Evolutionary conservation across 2,329 filamentous ascomycete species (phyloP).

Genomic region (Lecanosticta acicola): DNA sequence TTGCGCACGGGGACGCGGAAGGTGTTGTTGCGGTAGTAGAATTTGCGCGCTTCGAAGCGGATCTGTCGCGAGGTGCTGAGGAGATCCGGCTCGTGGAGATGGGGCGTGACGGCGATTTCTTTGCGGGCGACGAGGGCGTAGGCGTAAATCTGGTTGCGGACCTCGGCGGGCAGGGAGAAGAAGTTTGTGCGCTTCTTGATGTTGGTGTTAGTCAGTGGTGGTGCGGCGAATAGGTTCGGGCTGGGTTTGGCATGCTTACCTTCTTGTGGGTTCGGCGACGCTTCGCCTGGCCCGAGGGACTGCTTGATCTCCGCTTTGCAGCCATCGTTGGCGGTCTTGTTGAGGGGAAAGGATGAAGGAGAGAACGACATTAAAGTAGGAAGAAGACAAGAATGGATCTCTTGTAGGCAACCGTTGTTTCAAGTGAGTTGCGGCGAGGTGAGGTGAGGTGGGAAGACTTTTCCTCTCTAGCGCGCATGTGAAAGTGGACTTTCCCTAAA

Average conservation of each 20-base stretch:
- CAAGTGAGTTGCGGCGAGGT: no score
- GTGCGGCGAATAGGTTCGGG: neutral
- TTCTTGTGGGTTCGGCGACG: no score
- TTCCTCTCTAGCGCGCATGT: no score
- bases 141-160: constrained; percentile 1
- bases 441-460: no score
- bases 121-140: neutral
- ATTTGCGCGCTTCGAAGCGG: constrained; percentile 3
- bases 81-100: neutral
- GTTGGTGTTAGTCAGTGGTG: neutral
- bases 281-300: no score
- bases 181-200: neutral
- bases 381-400: no score
- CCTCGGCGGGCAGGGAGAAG: neutral
- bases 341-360: no score
- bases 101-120: neutral
- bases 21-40: constrained; percentile 2
- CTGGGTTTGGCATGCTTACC: neutral
- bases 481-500: no score
- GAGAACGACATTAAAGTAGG: no score
- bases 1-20: neutral
- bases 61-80: constrained; percentile 1
- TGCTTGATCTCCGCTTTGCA: no score
- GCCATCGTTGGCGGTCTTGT: no score
- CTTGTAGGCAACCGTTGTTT: no score